Base-by-base conservation (phyloP, 192 early-diverging fungal genomes). In the Umbelopsis vinacea region DNA sequence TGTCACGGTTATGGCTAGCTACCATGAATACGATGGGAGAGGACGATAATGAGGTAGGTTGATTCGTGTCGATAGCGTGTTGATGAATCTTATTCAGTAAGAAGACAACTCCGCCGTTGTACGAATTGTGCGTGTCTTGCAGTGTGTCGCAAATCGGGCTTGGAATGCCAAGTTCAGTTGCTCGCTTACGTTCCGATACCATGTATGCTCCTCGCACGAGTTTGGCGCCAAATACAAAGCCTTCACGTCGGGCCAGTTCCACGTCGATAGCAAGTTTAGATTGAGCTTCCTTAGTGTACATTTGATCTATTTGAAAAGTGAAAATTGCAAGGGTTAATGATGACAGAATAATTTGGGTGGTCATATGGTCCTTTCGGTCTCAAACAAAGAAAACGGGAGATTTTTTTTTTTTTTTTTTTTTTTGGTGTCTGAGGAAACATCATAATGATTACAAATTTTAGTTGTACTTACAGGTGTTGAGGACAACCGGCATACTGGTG, bases 1-100 rank as follows among this genome's bases (percentile, higher is more conserved):
- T 93, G 43, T 89, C 88, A 53, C 86, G 82, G 85, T 99, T 99
- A 83, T 99, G 97, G 0, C 90, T 91, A 37, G 97, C 97, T 6
- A 96, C 89, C 45, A 95, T 89, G 79, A 97, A 91, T 45, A 91
- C 75, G 46, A 93, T 76, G 17, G 92, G 90, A 2, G 77, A 71
- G 1, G 60, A 68, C 3, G 47, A 52, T 29, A 71, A 35, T 22
- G 70, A 72, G 66, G 77, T 60, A 19, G 69, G 48, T 14, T 67
- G 75, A 46, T 68, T 78, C 43, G 71, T 66, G 40, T 73, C 63
- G 10, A 46, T 54, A n/a, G 71, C 55, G 53, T 83, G 82, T 6
- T 81, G 80, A 3, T 66, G 22, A 66, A 95, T 82, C 71, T 85
- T 84, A 22, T 81, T 76, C 38, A 97, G 66, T 77, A 97, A 81